Base-by-base conservation (phyloP, 768 basidiomycete species). In the Suillus tomentosus region DNA sequence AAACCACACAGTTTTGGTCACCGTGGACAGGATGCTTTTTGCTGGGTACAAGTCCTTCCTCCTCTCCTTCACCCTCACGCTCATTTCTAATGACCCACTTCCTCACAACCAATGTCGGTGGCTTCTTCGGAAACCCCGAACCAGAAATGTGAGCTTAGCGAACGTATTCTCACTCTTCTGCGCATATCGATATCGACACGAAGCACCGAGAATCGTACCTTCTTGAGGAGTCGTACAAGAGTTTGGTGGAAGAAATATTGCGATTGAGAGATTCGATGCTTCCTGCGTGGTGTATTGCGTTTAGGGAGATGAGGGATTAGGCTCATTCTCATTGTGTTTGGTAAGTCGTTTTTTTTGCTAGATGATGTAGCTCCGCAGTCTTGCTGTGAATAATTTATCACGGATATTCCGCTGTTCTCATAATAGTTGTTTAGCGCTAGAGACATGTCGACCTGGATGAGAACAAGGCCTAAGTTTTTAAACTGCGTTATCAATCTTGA, bases 111-210 rank as follows among this genome's bases (percentile, higher is more conserved):
- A 97, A 99, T 71, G 95, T 99, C 61, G 96, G 97, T 22, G 97
- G 97, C 17, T 99, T 99, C 88, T 99, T 99, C 72, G 96, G 96
- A 19, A 96, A 99, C 75, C 96, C 97, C 0, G 87, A 90, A 53
- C 84, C 91, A 0, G 97, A 99, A 72, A 94, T 99, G 87, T 87
- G 99, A 40, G 89, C 70, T 94, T 92, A 79, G 92, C 96, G 59
- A 96, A 96, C 31, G 86, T 88, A 1, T 96, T 99, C 78, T 89
- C 89, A 60, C 96, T 96, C 7, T 99, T 99, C 87, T 96, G 97
- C 96, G 1, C 97, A 99, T 76, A 96, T 95, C 13, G 96, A 98
- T 76, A 89, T 98, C 70, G 96, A 99, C 74, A 96, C 96, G 36
- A 99, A 98, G 79, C 89, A 96, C 50, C 89, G 97, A 47, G 97